A percentile compares a stretch with the other conserved stretches of the same genome.
phyloP scores from a whole-genome alignment of 2,329 filamentous ascomycete genomes.

The Aspergillus sp. region DNA sequence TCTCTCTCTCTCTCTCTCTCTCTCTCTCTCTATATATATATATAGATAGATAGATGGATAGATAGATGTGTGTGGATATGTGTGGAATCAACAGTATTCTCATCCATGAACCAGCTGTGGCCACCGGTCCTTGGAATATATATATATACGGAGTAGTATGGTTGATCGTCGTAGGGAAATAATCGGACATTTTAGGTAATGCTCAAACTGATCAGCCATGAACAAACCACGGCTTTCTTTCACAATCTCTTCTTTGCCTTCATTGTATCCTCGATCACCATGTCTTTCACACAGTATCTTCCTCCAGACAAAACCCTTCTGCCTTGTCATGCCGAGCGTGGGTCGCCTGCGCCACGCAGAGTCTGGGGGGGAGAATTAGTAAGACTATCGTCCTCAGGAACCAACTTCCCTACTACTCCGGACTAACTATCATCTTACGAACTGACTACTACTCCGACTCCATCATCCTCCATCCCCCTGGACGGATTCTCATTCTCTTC shows the following conservation, averaged over 20 bases:
- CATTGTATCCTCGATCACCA: not conserved
- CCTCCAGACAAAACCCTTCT: slow-evolving; percentile 10
- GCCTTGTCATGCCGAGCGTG: slow-evolving; percentile 15
- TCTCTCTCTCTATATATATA: too few species aligned
- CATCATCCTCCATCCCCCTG: not conserved
- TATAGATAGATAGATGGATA: too few species aligned
- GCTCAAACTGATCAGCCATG: not conserved
- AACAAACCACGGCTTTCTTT: not conserved
- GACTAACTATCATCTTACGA: not conserved
- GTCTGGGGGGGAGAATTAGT: slow-evolving; percentile 1
- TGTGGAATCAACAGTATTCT: too few species aligned
- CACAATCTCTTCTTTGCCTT: not conserved
- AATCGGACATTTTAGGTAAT: not conserved
- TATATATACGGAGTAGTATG: too few species aligned
- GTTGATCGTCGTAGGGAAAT: not conserved
- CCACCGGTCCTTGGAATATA: too few species aligned
- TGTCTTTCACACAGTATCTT: not conserved
- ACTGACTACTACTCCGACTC: slow-evolving; percentile 2
- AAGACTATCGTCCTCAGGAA: slow-evolving; percentile 1
- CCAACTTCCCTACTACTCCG: not conserved
- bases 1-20: too few species aligned
- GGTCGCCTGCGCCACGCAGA: slow-evolving; percentile 18
- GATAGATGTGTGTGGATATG: too few species aligned
- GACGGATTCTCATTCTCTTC: slow-evolving; percentile 1
- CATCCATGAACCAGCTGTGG: too few species aligned